These are phyloP conservation scores for Sphenostylis stenocarpa DNA, from an alignment of 306 rosid genomes.

Conservation along the genomic window DNA sequence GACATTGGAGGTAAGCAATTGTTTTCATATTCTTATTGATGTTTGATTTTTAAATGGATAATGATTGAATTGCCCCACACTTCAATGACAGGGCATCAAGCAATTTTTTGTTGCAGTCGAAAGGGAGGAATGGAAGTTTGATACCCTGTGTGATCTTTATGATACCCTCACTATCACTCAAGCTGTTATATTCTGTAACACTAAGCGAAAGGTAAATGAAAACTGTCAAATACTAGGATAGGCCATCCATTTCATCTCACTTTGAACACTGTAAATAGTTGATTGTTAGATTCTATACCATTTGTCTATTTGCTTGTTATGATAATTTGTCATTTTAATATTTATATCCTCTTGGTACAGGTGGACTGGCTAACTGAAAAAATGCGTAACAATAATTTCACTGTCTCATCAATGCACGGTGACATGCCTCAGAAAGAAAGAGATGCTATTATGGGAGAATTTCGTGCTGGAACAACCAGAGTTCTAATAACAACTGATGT, in stretches of 20 bases:
- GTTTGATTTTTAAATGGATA: conserved; percentile 17
- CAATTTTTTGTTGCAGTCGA: conserved; percentile 99
- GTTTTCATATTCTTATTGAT: conserved; percentile 14
- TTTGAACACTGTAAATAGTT: background rate
- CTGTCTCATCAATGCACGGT: conserved; percentile 96
- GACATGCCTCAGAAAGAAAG: conserved; percentile 99
- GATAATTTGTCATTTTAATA: background rate
- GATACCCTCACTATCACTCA: conserved; percentile 96
- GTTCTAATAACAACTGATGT: conserved; percentile 97
- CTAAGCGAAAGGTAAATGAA: conserved; percentile 83
- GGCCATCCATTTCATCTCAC: background rate
- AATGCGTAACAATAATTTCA: conserved; percentile 94
- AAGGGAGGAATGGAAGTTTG: conserved; percentile 98
- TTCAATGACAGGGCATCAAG: conserved; percentile 79
- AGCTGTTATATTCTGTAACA: conserved; percentile 98
- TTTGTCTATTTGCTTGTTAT: background rate
- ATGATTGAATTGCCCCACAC: conserved; percentile 5
- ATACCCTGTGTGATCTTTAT: conserved; percentile 95
- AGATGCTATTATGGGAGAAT: conserved; percentile 96
- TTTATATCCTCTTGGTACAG: conserved; percentile 42
- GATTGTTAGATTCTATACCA: background rate
- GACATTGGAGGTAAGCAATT: conserved; percentile 79
- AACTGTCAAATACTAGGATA: background rate
- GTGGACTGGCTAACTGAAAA: conserved; percentile 98
- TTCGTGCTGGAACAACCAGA: conserved; percentile 85